A percentile compares a stretch with the other conserved stretches of the same genome.
Evolutionary conservation across 768 basidiomycete species (phyloP).

Genomic region (Nevesoporus exiguus): DNA sequence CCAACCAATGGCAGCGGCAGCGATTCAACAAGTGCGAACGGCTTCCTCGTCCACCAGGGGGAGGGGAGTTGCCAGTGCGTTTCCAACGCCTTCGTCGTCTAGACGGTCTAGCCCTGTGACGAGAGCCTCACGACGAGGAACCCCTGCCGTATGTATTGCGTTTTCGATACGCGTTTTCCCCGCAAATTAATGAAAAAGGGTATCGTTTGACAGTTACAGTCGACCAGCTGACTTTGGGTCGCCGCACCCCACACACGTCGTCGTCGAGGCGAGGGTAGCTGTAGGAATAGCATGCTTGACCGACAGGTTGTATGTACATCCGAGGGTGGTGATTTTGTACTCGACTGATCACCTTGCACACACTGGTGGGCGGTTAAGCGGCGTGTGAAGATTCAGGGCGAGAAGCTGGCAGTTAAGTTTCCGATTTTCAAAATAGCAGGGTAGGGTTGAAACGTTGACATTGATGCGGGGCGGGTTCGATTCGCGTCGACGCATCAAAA

Average conservation of each 20-base stretch:
- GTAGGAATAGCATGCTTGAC: not conserved
- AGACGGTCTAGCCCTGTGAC: constrained; percentile 35
- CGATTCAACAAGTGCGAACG: constrained; percentile 20
- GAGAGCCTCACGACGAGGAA: constrained; percentile 26
- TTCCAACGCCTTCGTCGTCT: constrained; percentile 31
- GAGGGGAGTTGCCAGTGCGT: constrained; percentile 22
- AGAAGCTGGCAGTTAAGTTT: constrained; percentile 28
- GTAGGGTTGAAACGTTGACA: constrained; percentile 1
- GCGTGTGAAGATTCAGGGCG: constrained; percentile 27
- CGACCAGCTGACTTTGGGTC: constrained; percentile 12
- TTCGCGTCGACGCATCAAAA: constrained; percentile 20
- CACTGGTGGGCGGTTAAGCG: not conserved
- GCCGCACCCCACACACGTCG: not conserved
- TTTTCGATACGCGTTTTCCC: constrained; percentile 12
- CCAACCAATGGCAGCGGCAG: not conserved
- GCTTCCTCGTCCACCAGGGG: constrained; percentile 27
- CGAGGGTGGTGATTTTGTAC: not conserved
- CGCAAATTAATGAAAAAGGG: constrained; percentile 27
- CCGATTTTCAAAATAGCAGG: constrained; percentile 30
- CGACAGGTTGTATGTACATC: not conserved
- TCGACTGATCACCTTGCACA: not conserved
- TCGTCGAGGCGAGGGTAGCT: not conserved
- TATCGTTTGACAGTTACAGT: constrained; percentile 13
- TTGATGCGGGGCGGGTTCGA: constrained; percentile 14
- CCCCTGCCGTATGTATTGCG: constrained; percentile 23